Percentiles rank a stretch among this genome's conserved stretches.
Conservation (phyloP, 1,284 basidiomycete genomes). For the Ganoderma multipileum region DNA sequence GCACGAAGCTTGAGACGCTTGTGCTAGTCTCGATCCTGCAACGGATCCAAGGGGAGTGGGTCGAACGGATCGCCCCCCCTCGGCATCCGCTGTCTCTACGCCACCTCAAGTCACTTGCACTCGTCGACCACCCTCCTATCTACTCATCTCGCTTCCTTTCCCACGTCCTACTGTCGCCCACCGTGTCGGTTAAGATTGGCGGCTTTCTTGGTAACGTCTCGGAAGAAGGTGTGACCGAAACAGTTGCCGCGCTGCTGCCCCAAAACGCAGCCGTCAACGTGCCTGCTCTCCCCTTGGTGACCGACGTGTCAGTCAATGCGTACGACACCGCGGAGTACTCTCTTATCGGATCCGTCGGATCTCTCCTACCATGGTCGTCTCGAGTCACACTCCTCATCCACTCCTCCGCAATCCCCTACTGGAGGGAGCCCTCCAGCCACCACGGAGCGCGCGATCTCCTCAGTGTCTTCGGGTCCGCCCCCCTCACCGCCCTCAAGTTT, state of each 20-base stretch:
- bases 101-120: not conserved
- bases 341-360: not conserved
- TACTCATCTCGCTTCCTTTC: slow-evolving; percentile 2
- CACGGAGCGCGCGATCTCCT: not conserved
- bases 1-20: not conserved
- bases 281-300: not conserved
- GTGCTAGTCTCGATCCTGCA: not conserved
- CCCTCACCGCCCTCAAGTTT: not conserved
- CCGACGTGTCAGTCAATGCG: not conserved
- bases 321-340: not conserved
- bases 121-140: not conserved
- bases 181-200: not conserved
- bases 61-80: not conserved
- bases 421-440: not conserved
- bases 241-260: not conserved
- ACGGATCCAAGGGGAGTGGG: slow-evolving; percentile 1
- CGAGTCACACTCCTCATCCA: not conserved
- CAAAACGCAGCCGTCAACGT: not conserved
- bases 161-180: not conserved
- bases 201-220: not conserved
- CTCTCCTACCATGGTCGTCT: not conserved
- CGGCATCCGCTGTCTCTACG: not conserved
- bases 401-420: not conserved
- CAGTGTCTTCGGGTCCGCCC: not conserved
- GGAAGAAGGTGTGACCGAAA: not conserved